Evolutionary conservation across 2,329 filamentous ascomycete species (phyloP).

Genomic region (Rhexocercosporidium sp.): DNA sequence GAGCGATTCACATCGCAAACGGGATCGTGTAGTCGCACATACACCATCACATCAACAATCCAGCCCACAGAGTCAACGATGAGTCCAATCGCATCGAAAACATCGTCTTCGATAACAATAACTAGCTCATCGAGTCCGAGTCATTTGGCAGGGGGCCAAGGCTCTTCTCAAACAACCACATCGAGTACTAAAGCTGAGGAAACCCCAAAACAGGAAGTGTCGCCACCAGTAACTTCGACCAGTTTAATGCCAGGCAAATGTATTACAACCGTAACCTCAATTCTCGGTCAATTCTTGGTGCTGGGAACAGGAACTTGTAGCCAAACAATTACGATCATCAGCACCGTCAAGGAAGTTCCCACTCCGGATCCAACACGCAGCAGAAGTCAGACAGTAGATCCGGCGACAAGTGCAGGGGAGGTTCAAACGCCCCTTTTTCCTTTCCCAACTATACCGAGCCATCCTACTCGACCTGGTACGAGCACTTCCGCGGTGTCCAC

Average conservation of each 20-base stretch:
- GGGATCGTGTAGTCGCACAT: constrained; percentile 12
- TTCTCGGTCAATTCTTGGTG: constrained; percentile 1
- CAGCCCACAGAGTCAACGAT: not conserved
- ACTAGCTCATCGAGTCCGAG: not conserved
- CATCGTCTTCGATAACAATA: not conserved
- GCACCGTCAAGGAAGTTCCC: not conserved
- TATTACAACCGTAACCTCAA: not conserved
- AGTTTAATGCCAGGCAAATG: not conserved
- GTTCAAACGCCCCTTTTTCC: not conserved
- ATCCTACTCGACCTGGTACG: not conserved
- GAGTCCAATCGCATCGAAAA: not conserved
- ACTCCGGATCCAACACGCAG: not conserved
- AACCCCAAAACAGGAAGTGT: not conserved
- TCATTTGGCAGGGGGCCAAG: not conserved
- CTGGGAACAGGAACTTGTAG: not conserved
- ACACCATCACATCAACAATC: constrained; percentile 4
- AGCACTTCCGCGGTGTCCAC: not conserved
- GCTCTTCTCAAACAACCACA: not conserved
- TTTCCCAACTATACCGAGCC: not conserved
- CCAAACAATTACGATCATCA: not conserved
- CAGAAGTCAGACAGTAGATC: not conserved
- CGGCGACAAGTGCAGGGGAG: not conserved
- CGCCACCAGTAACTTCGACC: not conserved
- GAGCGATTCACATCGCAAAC: not conserved
- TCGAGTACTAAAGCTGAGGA: not conserved